Conservation (phyloP, 306 rosid species). For the Cucurbita ficifolia region DNA sequence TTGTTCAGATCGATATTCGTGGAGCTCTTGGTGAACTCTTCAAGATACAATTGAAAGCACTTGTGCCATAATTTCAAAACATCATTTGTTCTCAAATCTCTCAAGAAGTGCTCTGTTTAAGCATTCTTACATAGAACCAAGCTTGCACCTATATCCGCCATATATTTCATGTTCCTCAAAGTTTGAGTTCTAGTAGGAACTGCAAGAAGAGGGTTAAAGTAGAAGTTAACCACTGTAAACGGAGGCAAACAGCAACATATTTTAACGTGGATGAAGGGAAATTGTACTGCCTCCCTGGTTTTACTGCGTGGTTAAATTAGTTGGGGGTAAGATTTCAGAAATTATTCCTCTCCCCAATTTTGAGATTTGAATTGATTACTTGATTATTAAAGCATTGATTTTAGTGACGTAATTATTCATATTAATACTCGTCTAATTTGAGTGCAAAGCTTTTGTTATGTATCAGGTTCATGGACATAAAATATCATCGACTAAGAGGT, state of each 20-base stretch:
- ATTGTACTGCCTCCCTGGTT: not conserved
- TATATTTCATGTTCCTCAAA: not conserved
- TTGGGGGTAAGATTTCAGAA: not conserved
- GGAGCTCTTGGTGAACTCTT: conserved; percentile 92
- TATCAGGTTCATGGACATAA: not conserved
- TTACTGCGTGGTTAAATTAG: not conserved
- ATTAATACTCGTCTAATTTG: not conserved
- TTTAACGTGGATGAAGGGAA: not conserved
- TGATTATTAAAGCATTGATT: not conserved
- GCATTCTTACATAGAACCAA: not conserved
- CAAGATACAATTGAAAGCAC: conserved; percentile 81
- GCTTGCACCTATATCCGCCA: too few species aligned
- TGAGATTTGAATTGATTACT: conserved; percentile 1
- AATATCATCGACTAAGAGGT: too few species aligned
- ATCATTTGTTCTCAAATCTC: not conserved
- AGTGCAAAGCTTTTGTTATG: not conserved
- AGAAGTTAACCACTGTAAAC: not conserved
- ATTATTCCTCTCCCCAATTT: conserved; percentile 3
- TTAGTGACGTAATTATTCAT: not conserved
- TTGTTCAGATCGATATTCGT: conserved; percentile 85
- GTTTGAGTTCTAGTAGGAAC: not conserved
- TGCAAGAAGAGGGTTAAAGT: not conserved
- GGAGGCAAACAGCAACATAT: not conserved
- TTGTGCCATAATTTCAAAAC: conserved; percentile 33
- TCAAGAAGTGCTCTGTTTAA: not conserved